Evolutionary conservation across 345 rosid genomes (phyloP).

Genomic region (Populus alba): DNA sequence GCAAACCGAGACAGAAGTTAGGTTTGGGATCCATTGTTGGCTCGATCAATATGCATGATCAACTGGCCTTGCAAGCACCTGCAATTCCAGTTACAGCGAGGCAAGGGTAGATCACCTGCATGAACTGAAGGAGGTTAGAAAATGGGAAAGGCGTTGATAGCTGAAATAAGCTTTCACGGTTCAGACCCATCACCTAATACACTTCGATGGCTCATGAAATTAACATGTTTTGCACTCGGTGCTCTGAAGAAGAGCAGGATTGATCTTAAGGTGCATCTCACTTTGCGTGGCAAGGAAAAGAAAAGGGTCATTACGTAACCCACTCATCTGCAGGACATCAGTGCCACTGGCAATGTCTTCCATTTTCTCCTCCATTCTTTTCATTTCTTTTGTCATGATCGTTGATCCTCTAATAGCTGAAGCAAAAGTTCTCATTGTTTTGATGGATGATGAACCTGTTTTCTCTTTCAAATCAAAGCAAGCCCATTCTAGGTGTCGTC

Average conservation of each 20-base stretch:
- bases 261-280: too few relatives aligned
- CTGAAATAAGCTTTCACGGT: slow-evolving; percentile 8
- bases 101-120: neutral
- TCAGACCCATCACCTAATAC: neutral
- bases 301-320: neutral
- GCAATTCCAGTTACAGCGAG: neutral
- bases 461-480: slow-evolving; percentile 24
- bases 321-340: too few relatives aligned
- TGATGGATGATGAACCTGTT: slow-evolving; percentile 35
- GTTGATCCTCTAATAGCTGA: slow-evolving; percentile 5
- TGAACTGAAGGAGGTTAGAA: slow-evolving; percentile 22
- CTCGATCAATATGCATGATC: too few relatives aligned
- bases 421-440: slow-evolving; percentile 37
- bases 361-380: neutral
- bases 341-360: slow-evolving; percentile 16
- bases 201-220: neutral
- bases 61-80: neutral
- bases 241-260: neutral
- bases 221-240: neutral
- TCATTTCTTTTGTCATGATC: slow-evolving; percentile 6
- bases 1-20: too few relatives aligned
- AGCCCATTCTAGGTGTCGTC: slow-evolving; percentile 12
- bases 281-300: neutral
- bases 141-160: slow-evolving; percentile 10
- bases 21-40: too few relatives aligned